Percentiles rank a stretch among this genome's conserved stretches.
phyloP scores from a whole-genome alignment of 2,329 filamentous ascomycete genomes.

The Lachnellula hyalina region DNA sequence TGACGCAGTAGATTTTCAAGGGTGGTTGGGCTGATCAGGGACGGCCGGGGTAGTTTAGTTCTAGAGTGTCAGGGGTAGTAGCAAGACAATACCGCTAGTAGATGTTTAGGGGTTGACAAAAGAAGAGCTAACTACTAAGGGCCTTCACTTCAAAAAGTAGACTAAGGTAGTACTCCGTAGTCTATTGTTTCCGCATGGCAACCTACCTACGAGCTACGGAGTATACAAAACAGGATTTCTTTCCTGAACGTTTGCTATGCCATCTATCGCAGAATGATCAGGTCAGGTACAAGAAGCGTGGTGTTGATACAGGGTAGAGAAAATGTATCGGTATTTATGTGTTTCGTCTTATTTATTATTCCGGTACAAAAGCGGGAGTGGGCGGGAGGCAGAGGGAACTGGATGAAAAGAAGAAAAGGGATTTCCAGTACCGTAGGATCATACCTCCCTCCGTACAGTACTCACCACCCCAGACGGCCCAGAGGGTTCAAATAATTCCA shows the following conservation, averaged over 20 bases:
- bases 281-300: too few relatives aligned
- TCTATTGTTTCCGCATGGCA: not conserved
- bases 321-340: too few relatives aligned
- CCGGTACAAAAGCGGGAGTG: too few relatives aligned
- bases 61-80: not conserved
- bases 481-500: not conserved
- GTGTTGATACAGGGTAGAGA: too few relatives aligned
- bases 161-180: too few relatives aligned
- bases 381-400: too few relatives aligned
- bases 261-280: not conserved
- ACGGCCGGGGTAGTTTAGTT: not conserved
- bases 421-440: not conserved
- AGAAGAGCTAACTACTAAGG: too few relatives aligned
- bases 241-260: not conserved
- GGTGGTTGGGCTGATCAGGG: slow-evolving; percentile 18
- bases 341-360: too few relatives aligned
- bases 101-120: not conserved
- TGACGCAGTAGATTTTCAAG: slow-evolving; percentile 6
- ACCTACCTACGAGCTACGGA: not conserved
- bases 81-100: not conserved
- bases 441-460: not conserved
- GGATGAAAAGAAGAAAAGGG: too few relatives aligned
- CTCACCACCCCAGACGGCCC: too few relatives aligned
- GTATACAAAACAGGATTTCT: not conserved
- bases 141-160: too few relatives aligned